Evolutionary conservation across 202 grass and related monocot genomes (phyloP).

Genomic region (Bolboschoenoplectus hybrid): DNA sequence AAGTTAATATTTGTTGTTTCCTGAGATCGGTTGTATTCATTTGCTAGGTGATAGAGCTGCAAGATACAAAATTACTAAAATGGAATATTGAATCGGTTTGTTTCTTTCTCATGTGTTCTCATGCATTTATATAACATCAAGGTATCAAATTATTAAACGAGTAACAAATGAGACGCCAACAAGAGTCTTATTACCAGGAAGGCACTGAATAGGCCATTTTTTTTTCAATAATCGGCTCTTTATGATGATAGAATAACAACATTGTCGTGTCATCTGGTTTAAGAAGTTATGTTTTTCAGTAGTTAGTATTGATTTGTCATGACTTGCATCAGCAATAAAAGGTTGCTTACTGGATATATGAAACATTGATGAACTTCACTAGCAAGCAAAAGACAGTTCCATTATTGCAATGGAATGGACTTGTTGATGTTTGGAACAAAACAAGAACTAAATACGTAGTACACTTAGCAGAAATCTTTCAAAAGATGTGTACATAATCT

Average conservation of each 20-base stretch:
- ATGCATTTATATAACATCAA: background rate
- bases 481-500: background rate
- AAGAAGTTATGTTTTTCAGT: background rate
- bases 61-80: background rate
- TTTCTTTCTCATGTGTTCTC: background rate
- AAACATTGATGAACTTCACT: slow-evolving; percentile 5
- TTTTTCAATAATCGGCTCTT: background rate
- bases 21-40: background rate
- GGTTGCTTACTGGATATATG: background rate
- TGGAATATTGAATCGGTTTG: background rate
- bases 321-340: background rate
- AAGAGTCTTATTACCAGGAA: background rate
- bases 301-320: background rate
- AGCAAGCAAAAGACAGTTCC: background rate
- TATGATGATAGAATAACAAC: background rate
- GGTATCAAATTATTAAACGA: background rate
- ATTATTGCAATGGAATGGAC: background rate
- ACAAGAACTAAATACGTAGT: background rate
- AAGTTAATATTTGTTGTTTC: background rate
- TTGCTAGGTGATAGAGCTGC: background rate
- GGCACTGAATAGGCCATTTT: background rate
- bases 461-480: background rate
- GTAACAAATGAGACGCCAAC: background rate
- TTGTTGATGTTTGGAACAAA: slow-evolving; percentile 13
- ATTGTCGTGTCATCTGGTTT: background rate